Conservation (phyloP, 1,284 basidiomycete species). For the Pyrrhoderma noxium region DNA sequence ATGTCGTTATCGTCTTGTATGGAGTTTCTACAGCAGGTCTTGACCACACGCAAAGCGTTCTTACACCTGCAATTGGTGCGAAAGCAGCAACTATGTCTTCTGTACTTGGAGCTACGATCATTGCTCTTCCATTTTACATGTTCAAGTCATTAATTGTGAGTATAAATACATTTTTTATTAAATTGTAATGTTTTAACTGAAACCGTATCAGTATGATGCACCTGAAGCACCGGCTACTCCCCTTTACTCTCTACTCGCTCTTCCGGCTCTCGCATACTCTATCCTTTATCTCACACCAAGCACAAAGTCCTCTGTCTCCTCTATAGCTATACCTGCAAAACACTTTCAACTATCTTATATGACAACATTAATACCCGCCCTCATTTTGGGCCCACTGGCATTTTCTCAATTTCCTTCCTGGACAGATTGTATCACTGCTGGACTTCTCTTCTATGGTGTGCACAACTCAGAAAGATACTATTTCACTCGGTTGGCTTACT, state of each 20-base stretch:
- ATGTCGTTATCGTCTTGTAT: conserved; percentile 54
- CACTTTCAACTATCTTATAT: conserved; percentile 50
- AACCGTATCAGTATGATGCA: conserved; percentile 30
- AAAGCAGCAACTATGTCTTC: conserved; percentile 45
- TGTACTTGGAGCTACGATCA: conserved; percentile 52
- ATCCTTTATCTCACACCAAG: conserved; percentile 52
- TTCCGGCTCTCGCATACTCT: conserved; percentile 54
- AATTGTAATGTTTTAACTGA: conserved; percentile 13
- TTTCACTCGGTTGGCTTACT: neutral
- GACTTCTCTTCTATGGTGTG: conserved; percentile 54
- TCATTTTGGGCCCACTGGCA: conserved; percentile 42
- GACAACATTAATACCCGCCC: conserved; percentile 36
- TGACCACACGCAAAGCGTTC: conserved; percentile 51
- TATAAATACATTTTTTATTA: conserved; percentile 9
- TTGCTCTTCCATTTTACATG: conserved; percentile 56
- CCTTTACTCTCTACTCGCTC: conserved; percentile 43
- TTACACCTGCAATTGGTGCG: conserved; percentile 49
- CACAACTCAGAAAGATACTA: neutral
- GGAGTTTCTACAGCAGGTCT: conserved; percentile 50
- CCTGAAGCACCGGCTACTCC: conserved; percentile 37
- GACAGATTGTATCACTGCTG: conserved; percentile 45
- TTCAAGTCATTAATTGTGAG: conserved; percentile 52
- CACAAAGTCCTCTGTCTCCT: conserved; percentile 39
- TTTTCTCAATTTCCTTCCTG: conserved; percentile 49
- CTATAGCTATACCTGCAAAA: conserved; percentile 41